Base-by-base conservation (phyloP, 2,329 filamentous ascomycete genomes). In the Penicillium palitans region DNA sequence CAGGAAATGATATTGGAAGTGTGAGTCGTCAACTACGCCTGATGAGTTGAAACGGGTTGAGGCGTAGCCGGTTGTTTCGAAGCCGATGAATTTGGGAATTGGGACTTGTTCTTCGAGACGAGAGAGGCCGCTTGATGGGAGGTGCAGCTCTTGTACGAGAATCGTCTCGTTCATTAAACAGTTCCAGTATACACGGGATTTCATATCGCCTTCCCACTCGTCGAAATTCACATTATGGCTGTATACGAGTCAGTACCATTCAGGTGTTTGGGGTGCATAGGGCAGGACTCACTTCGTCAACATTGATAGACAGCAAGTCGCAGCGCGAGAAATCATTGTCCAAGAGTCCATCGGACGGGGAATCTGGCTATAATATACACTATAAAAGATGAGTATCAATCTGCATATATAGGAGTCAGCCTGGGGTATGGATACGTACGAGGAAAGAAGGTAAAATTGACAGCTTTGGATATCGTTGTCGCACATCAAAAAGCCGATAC, bases 1-100 rank as follows among this genome's bases (percentile, higher is more conserved):
- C 6, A 84, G 77, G 60, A 84, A 84, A 61, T 84, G 82, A 57
- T 83, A 84, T 66, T 84, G 81, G 69, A 83, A 84, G 60, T 81
- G 81, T 1, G 81, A 78, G 58, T 83, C 81, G 55, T 82, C 80
- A 40, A 81, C 76, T 47, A 81, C 76, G 6, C 72, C 73, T 8
- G 67, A 61, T 17, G 71, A 61, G 17, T 68, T 62, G 47, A 68
- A 68, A 7, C 71, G 66, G 49, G 59, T 73, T 27, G 64, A 70
- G 47, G 61, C 72, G 62, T 73, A 72, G 53, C 70, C 70, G 15
- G 68, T 66, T 25, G 70, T 68, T 57, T 76, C 76, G 56, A 78
- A 82, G 4, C 72, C 69, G 29, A 78, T 81, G 55, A 84, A 84
- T 63, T 81, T 83, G 0, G 82, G 82, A 27, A 84, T 76, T 0